Percentiles rank a stretch among this genome's conserved stretches.
Conservation (phyloP, 768 basidiomycete genomes). For the Termitomyces titanicus region DNA sequence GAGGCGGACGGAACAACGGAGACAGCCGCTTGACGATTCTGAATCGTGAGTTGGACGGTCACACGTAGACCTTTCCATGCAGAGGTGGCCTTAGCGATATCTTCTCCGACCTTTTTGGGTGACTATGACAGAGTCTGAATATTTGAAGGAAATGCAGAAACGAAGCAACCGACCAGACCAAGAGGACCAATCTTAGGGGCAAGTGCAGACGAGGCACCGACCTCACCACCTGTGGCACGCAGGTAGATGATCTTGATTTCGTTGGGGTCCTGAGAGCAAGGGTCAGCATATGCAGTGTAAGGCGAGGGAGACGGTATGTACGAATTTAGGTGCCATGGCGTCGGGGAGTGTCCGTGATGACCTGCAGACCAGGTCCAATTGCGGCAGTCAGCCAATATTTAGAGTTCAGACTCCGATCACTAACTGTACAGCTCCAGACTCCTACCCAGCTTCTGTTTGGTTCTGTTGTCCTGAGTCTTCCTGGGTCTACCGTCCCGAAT, state of each 20-base stretch:
- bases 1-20: constrained; percentile 96
- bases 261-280: constrained; percentile 75
- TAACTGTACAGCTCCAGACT: constrained; percentile 52
- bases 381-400: constrained; percentile 22
- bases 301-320: constrained; percentile 29
- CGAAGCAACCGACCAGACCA: constrained; percentile 74
- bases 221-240: constrained; percentile 97
- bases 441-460: constrained; percentile 27
- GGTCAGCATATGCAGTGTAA: constrained; percentile 2
- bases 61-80: constrained; percentile 99
- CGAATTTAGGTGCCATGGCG: constrained; percentile 80
- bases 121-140: constrained; percentile 53
- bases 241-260: constrained; percentile 99
- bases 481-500: constrained; percentile 8
- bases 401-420: constrained; percentile 52
- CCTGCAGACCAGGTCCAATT: constrained; percentile 10
- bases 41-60: constrained; percentile 97
- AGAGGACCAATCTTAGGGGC: constrained; percentile 99
- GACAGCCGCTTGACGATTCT: constrained; percentile 98
- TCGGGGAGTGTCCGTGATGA: constrained; percentile 24
- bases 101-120: constrained; percentile 99
- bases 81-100: constrained; percentile 98
- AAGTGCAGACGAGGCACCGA: constrained; percentile 96
- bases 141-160: constrained; percentile 11
- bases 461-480: constrained; percentile 28